Evolutionary conservation across 306 rosid genomes (phyloP), one percentile per base, ranked within the genome.

Genomic region (Gynostemma pentaphyllum): DNA sequence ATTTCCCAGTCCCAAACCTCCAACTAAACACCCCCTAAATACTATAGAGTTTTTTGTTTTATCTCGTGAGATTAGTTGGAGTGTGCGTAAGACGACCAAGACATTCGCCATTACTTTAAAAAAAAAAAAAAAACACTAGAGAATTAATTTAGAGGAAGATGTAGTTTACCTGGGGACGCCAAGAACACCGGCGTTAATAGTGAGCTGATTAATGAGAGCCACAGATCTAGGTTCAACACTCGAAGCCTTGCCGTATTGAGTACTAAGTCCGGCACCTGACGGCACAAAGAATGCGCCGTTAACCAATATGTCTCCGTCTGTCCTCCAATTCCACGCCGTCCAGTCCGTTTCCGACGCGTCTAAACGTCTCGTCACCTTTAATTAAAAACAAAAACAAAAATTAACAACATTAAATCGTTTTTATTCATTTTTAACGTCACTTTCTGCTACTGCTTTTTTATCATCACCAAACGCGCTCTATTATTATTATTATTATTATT

Each of bases 231-330:
- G 79, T 22, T 79, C 83, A 15, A 83, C 53, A 7, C 89, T 83
- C 21, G 85, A 53, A 16, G 94, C 89, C 36, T 44, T 52, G 4
- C 81, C 81, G 23, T 86, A 86, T 27, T 76, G 81, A 1, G 78
- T 51, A 66, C 77, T 70, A 0, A 63, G 5, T 4, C 76, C 87
- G 0, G 13, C 76, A 0, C 94, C 94, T 0, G 94, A 86, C 0
- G 94, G 89, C 8, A 86, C 94, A 30, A 86, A 86, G 69, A 74
- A 86, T 0, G 94, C 94, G 5, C 94, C 94, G 69, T 86, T 86
- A 61, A 83, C 85, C 87, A 86, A 74, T 19, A 78, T 11, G 24
- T 86, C 94, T 49, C 94, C 89, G 1, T 83, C 94, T 6, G 94
- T 78, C 60, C 81, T 71, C 94, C 94, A 86, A 52, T 86, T 83